phyloP scores from a whole-genome alignment of 2,329 filamentous ascomycete species.

The Fusarium humuli region DNA sequence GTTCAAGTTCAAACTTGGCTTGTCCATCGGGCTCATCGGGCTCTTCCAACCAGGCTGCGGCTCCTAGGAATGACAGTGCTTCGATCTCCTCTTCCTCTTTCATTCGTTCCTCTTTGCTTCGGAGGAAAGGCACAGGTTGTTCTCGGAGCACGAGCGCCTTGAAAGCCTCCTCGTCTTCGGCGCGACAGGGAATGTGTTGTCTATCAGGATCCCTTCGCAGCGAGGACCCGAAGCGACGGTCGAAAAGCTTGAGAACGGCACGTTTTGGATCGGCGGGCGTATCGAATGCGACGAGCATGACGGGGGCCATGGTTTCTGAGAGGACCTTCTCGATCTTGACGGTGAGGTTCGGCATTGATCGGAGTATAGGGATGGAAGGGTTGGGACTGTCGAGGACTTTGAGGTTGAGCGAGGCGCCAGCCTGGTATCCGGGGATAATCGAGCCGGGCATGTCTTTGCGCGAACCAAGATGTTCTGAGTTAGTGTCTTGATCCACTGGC shows the following conservation, averaged over 20 bases:
- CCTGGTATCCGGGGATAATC: not conserved
- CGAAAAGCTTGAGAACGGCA: not conserved
- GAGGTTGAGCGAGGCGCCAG: not conserved
- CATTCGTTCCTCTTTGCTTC: no score
- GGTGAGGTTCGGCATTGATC: fast-evolving
- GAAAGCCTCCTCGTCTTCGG: not conserved
- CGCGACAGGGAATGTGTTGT: not conserved
- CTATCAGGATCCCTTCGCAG: not conserved
- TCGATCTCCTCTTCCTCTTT: fast-evolving
- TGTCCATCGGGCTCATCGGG: not conserved
- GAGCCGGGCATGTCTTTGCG: not conserved
- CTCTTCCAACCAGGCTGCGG: not conserved
- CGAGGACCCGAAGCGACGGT: not conserved
- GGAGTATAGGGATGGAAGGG: not conserved
- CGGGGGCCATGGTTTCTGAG: not conserved
- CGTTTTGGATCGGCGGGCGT: no score
- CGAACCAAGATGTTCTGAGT: not conserved
- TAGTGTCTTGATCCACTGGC: not conserved
- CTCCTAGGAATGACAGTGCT: fast-evolving
- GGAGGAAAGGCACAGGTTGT: fast-evolving
- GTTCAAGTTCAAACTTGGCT: not conserved
- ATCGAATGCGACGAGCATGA: not conserved
- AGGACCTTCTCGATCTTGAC: not conserved
- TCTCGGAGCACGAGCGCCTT: not conserved
- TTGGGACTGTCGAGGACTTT: not conserved